Evolutionary conservation across 768 basidiomycete species (phyloP).

Genomic region (Pleurotus pulmonarius): DNA sequence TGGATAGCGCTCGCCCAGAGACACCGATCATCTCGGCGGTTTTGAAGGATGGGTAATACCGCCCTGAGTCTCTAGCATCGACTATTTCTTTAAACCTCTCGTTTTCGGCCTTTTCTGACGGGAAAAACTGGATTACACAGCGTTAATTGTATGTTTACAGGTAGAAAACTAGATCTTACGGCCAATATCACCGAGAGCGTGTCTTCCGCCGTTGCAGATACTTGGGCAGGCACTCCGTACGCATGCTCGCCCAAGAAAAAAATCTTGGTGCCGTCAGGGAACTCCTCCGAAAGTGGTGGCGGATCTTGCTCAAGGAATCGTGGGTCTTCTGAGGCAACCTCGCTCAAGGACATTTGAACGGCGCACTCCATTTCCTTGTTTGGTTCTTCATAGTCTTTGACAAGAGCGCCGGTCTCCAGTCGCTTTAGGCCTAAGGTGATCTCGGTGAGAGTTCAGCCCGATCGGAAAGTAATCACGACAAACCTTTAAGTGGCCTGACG

Average conservation of each 20-base stretch:
- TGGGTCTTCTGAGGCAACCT: constrained; percentile 87
- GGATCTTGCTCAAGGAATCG: constrained; percentile 80
- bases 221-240: constrained; percentile 94
- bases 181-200: constrained; percentile 82
- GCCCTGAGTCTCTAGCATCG: constrained; percentile 39
- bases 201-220: constrained; percentile 65
- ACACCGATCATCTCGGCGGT: constrained; percentile 73
- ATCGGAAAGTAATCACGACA: constrained; percentile 10
- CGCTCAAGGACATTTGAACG: constrained; percentile 78
- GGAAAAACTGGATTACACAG: constrained; percentile 65
- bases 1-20: constrained; percentile 76
- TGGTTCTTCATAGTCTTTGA: constrained; percentile 88
- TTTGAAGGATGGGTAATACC: constrained; percentile 78
- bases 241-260: constrained; percentile 96
- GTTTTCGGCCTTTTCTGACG: constrained; percentile 76
- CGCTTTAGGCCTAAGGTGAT: constrained; percentile 66
- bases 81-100: constrained; percentile 75
- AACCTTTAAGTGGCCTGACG: constrained; percentile 89
- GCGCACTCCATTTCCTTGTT: constrained; percentile 86
- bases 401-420: constrained; percentile 82
- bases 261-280: constrained; percentile 84
- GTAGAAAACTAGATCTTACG: constrained; percentile 35
- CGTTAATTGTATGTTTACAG: not conserved
- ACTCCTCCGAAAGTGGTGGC: constrained; percentile 82
- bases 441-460: not conserved